A percentile compares a stretch with the other conserved stretches of the same genome.
Conservation (phyloP, 176 grass and related monocot genomes). For the Canna indica region DNA sequence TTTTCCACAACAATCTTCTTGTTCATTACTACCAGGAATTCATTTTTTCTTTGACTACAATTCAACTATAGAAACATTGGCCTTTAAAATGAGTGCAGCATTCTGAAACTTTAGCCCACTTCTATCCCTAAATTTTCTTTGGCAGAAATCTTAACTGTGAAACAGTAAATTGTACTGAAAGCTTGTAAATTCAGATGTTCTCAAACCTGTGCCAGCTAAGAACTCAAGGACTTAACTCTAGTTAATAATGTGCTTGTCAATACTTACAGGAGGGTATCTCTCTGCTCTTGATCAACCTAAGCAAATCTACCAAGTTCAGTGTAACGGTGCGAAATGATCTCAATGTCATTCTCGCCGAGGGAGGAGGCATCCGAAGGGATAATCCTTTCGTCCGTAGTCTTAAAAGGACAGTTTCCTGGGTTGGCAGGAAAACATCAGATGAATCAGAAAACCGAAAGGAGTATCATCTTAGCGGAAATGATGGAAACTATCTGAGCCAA, state of each 20-base stretch:
- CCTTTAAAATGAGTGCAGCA: too few species aligned
- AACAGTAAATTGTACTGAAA: too few species aligned
- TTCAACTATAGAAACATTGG: too few species aligned
- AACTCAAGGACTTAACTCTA: too few species aligned
- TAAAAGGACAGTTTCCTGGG: slow-evolving; percentile 79
- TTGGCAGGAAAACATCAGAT: slow-evolving; percentile 68
- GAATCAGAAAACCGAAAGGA: slow-evolving; percentile 62
- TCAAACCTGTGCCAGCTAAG: too few species aligned
- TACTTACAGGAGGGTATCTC: slow-evolving; percentile 57
- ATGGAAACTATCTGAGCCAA: slow-evolving; percentile 39
- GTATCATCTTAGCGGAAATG: slow-evolving; percentile 55
- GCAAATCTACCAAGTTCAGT: slow-evolving; percentile 48
- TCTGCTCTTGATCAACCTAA: slow-evolving; percentile 86
- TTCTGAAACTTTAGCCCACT: too few species aligned
- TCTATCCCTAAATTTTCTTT: neutral
- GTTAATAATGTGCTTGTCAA: too few species aligned
- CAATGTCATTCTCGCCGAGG: slow-evolving; percentile 42
- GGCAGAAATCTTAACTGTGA: too few species aligned
- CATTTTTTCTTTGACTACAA: too few species aligned
- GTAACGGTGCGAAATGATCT: slow-evolving; percentile 78
- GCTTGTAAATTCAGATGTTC: too few species aligned
- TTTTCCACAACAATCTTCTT: too few species aligned
- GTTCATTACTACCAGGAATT: too few species aligned
- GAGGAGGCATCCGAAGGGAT: slow-evolving; percentile 48
- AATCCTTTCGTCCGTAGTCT: slow-evolving; percentile 40